phyloP scores from a whole-genome alignment of 2,329 filamentous ascomycete genomes.

The Rhynchosporium agropyri region DNA sequence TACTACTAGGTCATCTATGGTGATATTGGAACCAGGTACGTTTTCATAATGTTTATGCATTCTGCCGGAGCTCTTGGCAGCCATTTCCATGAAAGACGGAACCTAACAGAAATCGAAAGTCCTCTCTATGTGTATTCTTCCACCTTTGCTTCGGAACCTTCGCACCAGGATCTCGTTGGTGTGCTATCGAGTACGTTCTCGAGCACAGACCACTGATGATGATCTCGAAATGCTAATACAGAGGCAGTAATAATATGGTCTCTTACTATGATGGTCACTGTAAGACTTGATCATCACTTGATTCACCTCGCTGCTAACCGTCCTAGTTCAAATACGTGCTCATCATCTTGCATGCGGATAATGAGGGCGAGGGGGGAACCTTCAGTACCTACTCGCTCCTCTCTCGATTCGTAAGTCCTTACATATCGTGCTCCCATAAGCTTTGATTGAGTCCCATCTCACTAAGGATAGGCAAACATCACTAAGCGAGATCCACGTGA shows the following conservation, averaged over 20 bases:
- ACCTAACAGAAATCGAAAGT: conserved; percentile 40
- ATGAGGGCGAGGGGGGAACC: conserved; percentile 72
- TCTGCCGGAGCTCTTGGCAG: not conserved
- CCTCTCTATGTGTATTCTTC: conserved; percentile 70
- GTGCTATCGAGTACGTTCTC: conserved; percentile 53
- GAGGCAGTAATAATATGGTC: conserved; percentile 64
- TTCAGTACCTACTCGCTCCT: conserved; percentile 68
- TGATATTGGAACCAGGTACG: conserved; percentile 58
- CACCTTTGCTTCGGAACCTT: conserved; percentile 59
- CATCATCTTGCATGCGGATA: conserved; percentile 66
- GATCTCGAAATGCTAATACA: not conserved
- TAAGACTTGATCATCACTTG: not conserved
- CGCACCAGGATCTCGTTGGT: conserved; percentile 59
- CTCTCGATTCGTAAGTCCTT: conserved; percentile 51
- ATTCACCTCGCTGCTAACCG: not conserved
- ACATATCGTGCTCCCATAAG: not conserved
- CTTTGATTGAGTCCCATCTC: not conserved
- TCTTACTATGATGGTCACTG: conserved; percentile 65
- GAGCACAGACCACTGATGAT: not conserved
- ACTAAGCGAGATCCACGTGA: conserved; percentile 60
- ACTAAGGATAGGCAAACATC: conserved; percentile 52
- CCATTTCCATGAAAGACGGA: not conserved
- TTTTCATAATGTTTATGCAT: not conserved
- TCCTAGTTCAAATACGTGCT: conserved; percentile 62
- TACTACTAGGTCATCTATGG: conserved; percentile 58